A percentile compares a stretch with the other conserved stretches of the same genome.
Evolutionary conservation across 306 rosid genomes (phyloP).

Genomic region (Gynostemma pentaphyllum): DNA sequence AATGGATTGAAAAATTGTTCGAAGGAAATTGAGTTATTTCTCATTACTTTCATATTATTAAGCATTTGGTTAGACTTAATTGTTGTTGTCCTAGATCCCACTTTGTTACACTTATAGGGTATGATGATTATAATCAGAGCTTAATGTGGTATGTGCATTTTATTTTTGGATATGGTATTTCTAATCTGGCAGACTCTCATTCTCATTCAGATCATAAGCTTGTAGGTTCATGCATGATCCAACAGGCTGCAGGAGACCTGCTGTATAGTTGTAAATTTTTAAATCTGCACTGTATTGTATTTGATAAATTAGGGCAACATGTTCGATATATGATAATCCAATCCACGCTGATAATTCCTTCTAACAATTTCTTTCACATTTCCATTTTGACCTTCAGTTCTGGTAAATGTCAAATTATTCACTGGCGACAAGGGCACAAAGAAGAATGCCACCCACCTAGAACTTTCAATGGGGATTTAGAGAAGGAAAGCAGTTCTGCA

Average conservation of each 20-base stretch:
- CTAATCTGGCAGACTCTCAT: background rate
- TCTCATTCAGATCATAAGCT: background rate
- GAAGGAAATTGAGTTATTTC: background rate
- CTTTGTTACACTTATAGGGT: background rate
- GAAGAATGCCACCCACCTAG: constrained; percentile 54
- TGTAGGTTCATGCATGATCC: background rate
- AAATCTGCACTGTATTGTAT: background rate
- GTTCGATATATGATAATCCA: background rate
- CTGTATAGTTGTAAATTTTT: background rate
- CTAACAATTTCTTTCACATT: background rate
- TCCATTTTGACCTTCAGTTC: constrained; percentile 42
- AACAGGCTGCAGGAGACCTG: background rate
- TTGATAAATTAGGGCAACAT: background rate
- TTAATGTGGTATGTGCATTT: background rate
- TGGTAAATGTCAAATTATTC: constrained; percentile 73
- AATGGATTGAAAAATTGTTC: background rate
- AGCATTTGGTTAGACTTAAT: background rate
- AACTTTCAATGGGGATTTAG: constrained; percentile 9
- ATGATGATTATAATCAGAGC: background rate
- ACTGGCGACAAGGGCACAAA: constrained; percentile 95
- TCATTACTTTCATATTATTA: background rate
- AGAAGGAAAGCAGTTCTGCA: constrained; percentile 16
- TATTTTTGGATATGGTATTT: background rate
- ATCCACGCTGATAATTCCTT: background rate
- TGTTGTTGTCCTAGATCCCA: background rate